Evolutionary conservation across 495 filamentous ascomycete genomes (phyloP), one percentile per base, ranked within the genome.

Genomic region (Neurospora sp.): DNA sequence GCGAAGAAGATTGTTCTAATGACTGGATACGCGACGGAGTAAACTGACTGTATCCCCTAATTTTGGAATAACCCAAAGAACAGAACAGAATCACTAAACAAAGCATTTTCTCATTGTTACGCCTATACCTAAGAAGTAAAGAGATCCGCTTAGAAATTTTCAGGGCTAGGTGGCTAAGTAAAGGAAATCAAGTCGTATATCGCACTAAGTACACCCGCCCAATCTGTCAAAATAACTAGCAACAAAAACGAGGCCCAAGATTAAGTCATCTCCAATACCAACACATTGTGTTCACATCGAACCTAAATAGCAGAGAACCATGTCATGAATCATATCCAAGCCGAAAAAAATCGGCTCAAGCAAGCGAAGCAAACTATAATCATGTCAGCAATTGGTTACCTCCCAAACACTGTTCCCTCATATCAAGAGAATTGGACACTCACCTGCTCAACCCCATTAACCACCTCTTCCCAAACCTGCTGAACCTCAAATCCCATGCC

Each of bases 391-490:
- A 23, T 31, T 2, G 20, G 23, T 14, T 4, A 23, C 8, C 20
- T 0, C 18, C n/a, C 18, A 44, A 6, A 27, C 27, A 27, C 27
- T 27, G 27, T 27, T 35, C 27, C 2, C 39, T n/a, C 9, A 37
- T 40, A 20, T 23, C 35, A 59, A 31, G 1, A 39, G 39, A 39
- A 16, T 18, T 48, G 10, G 39, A 37, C 1, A 84, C 82, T 84
- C 74, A 86, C 84, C 75, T 82, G 91, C 42, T 91, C 89, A 31
- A 91, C 90, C 71, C 92, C 89, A 81, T 92, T 94, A 69, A 88
- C 90, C 69, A 94, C 87, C 81, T 96, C 92, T 79, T 96, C 93
- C 76, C 92, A 96, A 69, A 83, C 90, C 81, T 94, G 89, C 73
- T 94, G 82, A 70, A 91, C 88, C 59, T 85, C 90, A 73, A 94